phyloP scores from a whole-genome alignment of 2,329 filamentous ascomycete species.

The Colletotrichum euphorbiae region DNA sequence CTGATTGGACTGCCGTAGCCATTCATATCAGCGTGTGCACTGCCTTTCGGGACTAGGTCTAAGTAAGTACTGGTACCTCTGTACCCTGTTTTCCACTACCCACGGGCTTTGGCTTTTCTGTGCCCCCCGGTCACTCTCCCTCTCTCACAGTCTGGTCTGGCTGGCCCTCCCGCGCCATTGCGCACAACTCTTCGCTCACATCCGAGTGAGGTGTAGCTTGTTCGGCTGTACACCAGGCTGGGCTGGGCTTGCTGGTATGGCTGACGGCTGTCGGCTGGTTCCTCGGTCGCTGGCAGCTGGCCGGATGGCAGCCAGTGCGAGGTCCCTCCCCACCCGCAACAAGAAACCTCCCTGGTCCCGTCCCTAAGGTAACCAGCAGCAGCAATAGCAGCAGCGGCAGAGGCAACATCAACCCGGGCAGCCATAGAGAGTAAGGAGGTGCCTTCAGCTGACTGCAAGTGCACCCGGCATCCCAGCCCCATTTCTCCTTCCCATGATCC shows the following conservation, averaged over 20 bases:
- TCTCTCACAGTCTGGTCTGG: background rate
- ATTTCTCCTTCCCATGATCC: background rate
- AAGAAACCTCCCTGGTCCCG: too few species aligned
- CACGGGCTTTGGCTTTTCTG: slow-evolving; percentile 37
- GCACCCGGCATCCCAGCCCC: slow-evolving; percentile 28
- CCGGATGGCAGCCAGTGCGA: slow-evolving; percentile 32
- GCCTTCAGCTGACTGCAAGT: slow-evolving; percentile 20
- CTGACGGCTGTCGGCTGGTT: background rate
- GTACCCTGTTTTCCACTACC: slow-evolving; percentile 35
- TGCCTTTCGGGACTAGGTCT: slow-evolving; percentile 39
- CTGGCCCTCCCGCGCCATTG: background rate
- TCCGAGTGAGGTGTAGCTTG: background rate
- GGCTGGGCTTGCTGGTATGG: slow-evolving; percentile 1
- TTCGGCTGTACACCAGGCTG: slow-evolving; percentile 4
- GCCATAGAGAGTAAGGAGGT: background rate
- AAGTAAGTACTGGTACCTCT: slow-evolving; percentile 41
- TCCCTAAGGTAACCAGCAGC: background rate
- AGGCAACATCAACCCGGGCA: background rate
- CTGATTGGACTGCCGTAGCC: slow-evolving; percentile 36
- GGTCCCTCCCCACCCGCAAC: background rate
- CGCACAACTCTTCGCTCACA: background rate
- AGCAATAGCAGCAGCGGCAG: background rate
- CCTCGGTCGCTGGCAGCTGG: background rate
- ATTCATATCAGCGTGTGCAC: slow-evolving; percentile 41
- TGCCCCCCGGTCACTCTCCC: slow-evolving; percentile 26